Evolutionary conservation across 345 rosid genomes (phyloP), one percentile per base, ranked within the genome.

Genomic region (Populus deltoides): DNA sequence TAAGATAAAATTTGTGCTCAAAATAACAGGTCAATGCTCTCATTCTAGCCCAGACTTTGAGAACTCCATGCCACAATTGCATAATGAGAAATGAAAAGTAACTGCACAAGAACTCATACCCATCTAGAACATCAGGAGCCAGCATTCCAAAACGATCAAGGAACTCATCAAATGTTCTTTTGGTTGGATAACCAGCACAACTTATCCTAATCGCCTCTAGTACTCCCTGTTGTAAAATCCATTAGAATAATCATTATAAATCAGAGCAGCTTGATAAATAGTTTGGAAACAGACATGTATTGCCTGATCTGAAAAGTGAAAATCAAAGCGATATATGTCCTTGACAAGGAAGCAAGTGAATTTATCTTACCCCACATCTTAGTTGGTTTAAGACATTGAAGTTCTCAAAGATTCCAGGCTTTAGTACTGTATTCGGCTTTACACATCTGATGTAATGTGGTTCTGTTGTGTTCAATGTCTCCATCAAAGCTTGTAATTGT

Each of bases 131-230:
- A 53, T 89, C 89, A 47, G 92, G 86, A 73, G 87, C 89, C 62
- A 92, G 88, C 88, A 92, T 89, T 73, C 91, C 97, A 88, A 92
- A 92, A 43, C 93, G 97, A 68, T 89, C 90, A 59, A 92, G 90
- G 81, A 92, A 92, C 75, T 92, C 97, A 79, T 89, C 89, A 68
- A 92, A 92, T 73, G 97, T 83, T 86, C 92, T 79, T 85, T 88
- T 90, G 35, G 97, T 92, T 65, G 97, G 97, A 84, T 92, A 92
- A 65, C 97, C 93, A 29, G 97, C 97, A 86, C 97, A 90, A 78
- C 93, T 92, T 81, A 92, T 92, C 77, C 97, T 83, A 72, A 92
- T 92, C 49, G 97, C 97, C 85, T 92, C 97, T 41, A 92, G 86
- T 12, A 92, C 87, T 49, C 87, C 87, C 87, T 85, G 81, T 61